Percentiles rank a stretch among this genome's conserved stretches.
Conservation (phyloP, 148 eudicot species). For the Vaccinium darrowii region DNA sequence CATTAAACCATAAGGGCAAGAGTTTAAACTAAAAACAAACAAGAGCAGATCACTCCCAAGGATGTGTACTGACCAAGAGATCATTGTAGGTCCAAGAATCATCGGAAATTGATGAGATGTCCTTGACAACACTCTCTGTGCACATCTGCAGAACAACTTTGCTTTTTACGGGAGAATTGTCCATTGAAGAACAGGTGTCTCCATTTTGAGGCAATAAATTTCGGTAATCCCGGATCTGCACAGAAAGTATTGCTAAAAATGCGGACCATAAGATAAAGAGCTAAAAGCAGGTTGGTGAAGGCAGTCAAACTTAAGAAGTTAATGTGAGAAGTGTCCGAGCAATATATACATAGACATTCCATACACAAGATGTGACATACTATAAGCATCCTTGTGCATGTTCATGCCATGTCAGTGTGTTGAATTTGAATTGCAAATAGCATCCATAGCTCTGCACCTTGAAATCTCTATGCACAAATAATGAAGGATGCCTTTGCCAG, state of each 20-base stretch:
- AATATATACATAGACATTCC: neutral
- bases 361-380: neutral
- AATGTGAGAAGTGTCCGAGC: neutral
- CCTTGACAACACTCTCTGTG: constrained; percentile 15
- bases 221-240: constrained; percentile 16
- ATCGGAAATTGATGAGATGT: constrained; percentile 10
- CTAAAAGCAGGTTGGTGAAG: neutral
- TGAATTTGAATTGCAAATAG: neutral
- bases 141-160: constrained; percentile 20
- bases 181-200: neutral
- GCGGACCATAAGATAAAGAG: neutral
- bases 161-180: neutral
- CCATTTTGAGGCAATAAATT: neutral
- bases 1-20: neutral
- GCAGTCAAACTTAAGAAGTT: neutral
- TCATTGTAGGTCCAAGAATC: constrained; percentile 23
- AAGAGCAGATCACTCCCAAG: neutral
- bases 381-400: neutral
- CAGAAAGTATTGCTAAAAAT: neutral
- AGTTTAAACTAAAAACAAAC: neutral
- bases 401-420: neutral
- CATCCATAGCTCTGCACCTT: neutral
- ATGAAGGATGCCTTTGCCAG: neutral
- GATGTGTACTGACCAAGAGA: constrained; percentile 14
- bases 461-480: neutral